Conservation (phyloP, 2,329 filamentous ascomycete genomes). For the Aspergillus sclerotialis region DNA sequence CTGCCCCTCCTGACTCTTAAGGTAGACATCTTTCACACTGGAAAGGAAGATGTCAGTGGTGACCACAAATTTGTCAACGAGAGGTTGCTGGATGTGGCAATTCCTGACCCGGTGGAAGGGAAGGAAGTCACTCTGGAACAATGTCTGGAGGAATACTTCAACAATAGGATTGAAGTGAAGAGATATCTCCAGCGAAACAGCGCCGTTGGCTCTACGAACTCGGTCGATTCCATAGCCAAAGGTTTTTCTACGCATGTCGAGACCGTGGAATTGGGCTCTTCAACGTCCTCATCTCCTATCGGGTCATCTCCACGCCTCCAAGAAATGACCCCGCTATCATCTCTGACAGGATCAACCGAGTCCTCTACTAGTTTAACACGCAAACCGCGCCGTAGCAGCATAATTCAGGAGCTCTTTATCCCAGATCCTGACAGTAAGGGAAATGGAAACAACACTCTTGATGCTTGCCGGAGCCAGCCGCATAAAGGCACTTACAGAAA, state of each 20-base stretch:
- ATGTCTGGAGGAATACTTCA: conserved; percentile 91
- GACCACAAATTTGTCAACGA: conserved; percentile 96
- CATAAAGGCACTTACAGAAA: conserved; percentile 50
- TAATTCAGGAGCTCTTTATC: conserved; percentile 39
- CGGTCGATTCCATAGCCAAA: conserved; percentile 31
- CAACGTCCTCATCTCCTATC: conserved; percentile 28
- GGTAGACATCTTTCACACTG: conserved; percentile 90
- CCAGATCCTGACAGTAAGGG: conserved; percentile 37
- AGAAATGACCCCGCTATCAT: conserved; percentile 16
- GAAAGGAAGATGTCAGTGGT: conserved; percentile 71
- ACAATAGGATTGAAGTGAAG: conserved; percentile 83
- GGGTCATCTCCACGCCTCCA: conserved; percentile 15
- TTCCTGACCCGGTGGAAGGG: conserved; percentile 61
- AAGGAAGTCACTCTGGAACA: conserved; percentile 75
- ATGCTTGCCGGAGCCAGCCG: conserved; percentile 18
- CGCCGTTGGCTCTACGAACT: conserved; percentile 44
- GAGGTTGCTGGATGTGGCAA: conserved; percentile 78
- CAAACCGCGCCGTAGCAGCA: conserved; percentile 30
- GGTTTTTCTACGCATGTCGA: conserved; percentile 35
- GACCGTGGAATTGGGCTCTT: conserved; percentile 33
- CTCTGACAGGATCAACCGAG: conserved; percentile 19
- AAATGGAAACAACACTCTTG: conserved; percentile 23
- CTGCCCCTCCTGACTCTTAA: conserved; percentile 82
- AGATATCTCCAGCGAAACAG: conserved; percentile 61
- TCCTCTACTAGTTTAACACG: conserved; percentile 14